Base-by-base conservation (phyloP, 352 stramenopile species). In the Phytophthora sansomeana region DNA sequence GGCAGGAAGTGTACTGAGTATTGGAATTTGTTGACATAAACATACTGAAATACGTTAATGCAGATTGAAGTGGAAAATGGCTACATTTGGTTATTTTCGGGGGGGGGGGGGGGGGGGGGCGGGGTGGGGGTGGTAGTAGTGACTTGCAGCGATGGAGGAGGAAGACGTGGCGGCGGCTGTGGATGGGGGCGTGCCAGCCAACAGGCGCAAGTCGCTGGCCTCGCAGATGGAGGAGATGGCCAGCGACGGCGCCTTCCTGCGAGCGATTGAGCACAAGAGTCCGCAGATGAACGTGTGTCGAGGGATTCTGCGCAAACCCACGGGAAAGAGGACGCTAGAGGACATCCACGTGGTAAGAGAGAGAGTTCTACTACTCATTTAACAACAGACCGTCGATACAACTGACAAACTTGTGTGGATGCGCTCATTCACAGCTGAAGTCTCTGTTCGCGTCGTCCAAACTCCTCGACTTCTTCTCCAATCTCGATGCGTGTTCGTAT, bases 401-500 rank as follows among this genome's bases (percentile, higher is more conserved):
- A 32, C 35, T 52, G 7, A 56, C 13, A 17, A 3, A n/a, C 13
- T 39, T 43, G 5, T 16, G 41, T 5, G 39, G 36, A 39, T 5
- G 19, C n/a, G 10, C 24, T 41, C 5, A 35, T 50, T 1, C 41
- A n/a, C 63, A 93, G 86, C 80, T 94, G 28, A 95, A 95, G 59
- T 83, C 85, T 29, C 69, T 93, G 29, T 80, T 95, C 24, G 72
- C 63, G 10, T 79, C 79, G 43, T 91, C 87, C 47, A 91, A 91
- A 44, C 66, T 95, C 29, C 83, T 92, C 58, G 75, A 91, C 38
- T 92, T 93, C 63, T 95, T 92, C 64, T 78, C 83, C 46, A 91
- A 92, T 49, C 66, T 95, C 19, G 87, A 95, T 51, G 78, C 81
- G 39, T 91, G 83, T 93, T 60, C 41, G 81, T 84, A 14, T 28